Evolutionary conservation across 2,329 filamentous ascomycete genomes (phyloP).

Genomic region (Bipolaris bicolor): DNA sequence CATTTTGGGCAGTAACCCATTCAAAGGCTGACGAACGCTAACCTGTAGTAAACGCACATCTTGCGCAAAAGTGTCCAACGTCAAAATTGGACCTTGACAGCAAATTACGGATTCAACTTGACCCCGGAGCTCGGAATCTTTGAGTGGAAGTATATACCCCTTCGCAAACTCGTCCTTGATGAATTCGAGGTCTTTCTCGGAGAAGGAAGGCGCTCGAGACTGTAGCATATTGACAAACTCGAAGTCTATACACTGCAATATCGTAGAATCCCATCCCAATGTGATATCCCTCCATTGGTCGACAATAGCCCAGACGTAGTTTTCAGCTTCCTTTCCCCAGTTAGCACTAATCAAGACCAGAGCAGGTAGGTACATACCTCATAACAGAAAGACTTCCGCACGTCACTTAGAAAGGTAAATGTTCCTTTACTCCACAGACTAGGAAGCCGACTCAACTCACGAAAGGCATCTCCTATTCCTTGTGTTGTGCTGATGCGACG

Average conservation of each 20-base stretch:
- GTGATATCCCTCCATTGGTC: slow-evolving; percentile 2
- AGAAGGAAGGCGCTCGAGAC: slow-evolving; percentile 3
- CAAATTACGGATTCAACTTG: neutral
- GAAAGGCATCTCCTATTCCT: slow-evolving; percentile 1
- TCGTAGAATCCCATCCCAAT: neutral
- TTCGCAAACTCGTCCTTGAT: neutral
- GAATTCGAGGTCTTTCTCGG: neutral
- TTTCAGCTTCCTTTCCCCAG: slow-evolving; percentile 1
- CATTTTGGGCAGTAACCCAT: neutral
- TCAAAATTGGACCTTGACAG: slow-evolving; percentile 6
- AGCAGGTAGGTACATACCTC: slow-evolving; percentile 2
- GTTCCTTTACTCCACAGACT: slow-evolving; percentile 1
- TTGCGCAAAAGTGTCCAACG: slow-evolving; percentile 5
- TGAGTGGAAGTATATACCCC: neutral
- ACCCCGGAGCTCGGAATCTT: neutral
- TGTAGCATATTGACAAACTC: neutral
- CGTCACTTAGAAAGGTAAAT: slow-evolving; percentile 3
- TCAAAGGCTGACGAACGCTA: neutral
- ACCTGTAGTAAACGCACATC: slow-evolving; percentile 1
- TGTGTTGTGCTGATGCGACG: neutral
- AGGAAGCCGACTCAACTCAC: neutral
- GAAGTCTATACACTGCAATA: neutral
- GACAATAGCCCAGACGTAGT: slow-evolving; percentile 3
- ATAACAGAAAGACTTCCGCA: slow-evolving; percentile 3
- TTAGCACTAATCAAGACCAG: neutral